A percentile compares a stretch with the other conserved stretches of the same genome.
phyloP scores from a whole-genome alignment of 305 asterid genomes.

The Fraxinus dipetala region DNA sequence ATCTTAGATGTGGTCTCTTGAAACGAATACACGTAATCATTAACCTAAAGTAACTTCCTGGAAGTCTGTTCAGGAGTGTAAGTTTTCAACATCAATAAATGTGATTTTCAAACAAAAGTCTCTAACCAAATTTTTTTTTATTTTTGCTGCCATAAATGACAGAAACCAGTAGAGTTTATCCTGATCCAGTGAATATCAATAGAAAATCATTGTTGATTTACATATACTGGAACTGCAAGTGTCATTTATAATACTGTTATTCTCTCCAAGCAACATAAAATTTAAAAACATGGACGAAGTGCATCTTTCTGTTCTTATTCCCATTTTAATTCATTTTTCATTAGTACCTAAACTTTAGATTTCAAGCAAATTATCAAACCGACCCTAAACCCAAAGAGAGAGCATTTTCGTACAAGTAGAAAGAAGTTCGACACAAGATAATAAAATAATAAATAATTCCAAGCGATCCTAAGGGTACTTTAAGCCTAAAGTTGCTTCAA shows the following conservation, averaged over 20 bases:
- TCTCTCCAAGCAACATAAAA: not conserved
- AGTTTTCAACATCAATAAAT: not conserved
- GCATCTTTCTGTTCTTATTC: not conserved
- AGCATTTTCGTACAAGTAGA: not conserved
- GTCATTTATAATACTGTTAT: not conserved
- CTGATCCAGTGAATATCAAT: not conserved
- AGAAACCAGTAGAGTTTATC: not conserved
- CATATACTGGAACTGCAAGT: not conserved
- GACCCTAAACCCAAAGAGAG: not conserved
- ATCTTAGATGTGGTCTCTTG: not conserved
- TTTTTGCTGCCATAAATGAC: not conserved
- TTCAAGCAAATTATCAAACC: not conserved
- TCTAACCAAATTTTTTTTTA: not conserved
- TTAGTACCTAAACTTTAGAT: not conserved
- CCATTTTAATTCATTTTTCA: not conserved
- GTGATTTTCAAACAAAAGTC: not conserved
- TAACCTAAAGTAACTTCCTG: not conserved
- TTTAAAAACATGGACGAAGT: not conserved
- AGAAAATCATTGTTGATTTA: not conserved
- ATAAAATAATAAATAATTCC: not conserved
- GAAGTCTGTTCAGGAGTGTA: not conserved
- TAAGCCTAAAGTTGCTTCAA: not conserved
- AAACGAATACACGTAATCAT: not conserved
- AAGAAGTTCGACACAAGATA: not conserved
- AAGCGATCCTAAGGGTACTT: not conserved